Percentiles rank a stretch among this genome's conserved stretches.
Evolutionary conservation across 1,284 basidiomycete species (phyloP).

Genomic region (Papiliotrema nemorosa): DNA sequence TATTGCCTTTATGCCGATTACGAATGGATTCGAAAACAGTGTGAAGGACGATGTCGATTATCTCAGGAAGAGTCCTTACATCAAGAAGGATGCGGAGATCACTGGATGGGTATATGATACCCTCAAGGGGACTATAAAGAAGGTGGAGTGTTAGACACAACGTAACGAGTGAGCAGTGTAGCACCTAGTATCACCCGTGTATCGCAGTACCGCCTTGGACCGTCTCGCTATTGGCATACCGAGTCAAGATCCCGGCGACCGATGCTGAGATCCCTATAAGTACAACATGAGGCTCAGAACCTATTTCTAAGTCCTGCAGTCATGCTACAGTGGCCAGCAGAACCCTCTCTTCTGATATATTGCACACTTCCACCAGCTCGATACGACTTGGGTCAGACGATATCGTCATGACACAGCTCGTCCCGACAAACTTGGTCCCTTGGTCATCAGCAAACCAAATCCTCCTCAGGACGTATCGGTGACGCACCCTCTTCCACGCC

Average conservation of each 20-base stretch:
- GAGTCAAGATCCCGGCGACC: too few species aligned
- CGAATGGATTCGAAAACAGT: conserved; percentile 6
- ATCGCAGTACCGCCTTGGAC: background rate
- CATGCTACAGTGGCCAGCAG: conserved; percentile 37
- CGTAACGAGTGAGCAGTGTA: background rate
- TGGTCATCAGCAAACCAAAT: conserved; percentile 8
- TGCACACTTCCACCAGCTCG: conserved; percentile 48
- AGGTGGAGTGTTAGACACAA: conserved; percentile 4
- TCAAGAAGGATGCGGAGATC: conserved; percentile 13
- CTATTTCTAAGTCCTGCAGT: too few species aligned
- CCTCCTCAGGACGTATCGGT: background rate
- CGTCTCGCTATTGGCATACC: too few species aligned
- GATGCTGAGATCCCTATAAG: too few species aligned
- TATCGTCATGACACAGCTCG: conserved; percentile 48
- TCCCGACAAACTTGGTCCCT: conserved; percentile 51
- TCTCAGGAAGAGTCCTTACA: conserved; percentile 9
- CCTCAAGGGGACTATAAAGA: conserved; percentile 10
- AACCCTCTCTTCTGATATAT: conserved; percentile 45
- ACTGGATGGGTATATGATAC: conserved; percentile 17
- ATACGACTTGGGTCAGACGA: conserved; percentile 39
- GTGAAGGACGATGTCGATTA: conserved; percentile 15
- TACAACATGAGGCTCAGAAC: too few species aligned
- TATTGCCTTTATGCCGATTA: conserved; percentile 13
- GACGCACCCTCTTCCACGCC: conserved; percentile 49
- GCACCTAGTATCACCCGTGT: background rate